These are phyloP conservation scores for Saccharomycopsis fodiens DNA, from an alignment of 805 yeast species.

Conservation along the genomic window DNA sequence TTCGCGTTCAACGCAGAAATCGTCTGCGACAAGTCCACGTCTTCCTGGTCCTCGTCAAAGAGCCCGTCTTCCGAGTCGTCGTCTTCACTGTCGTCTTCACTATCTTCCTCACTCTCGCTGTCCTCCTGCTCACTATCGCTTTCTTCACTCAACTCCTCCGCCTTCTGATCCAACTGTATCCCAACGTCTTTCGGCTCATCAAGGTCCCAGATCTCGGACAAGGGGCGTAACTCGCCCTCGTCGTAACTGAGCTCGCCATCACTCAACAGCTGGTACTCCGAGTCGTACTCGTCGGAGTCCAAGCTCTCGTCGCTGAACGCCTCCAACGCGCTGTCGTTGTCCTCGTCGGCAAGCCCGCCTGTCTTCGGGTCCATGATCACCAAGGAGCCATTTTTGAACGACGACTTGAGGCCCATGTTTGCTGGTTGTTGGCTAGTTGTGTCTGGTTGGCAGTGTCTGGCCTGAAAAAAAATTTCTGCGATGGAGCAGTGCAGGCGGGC, in stretches of 20 bases:
- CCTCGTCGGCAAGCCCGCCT: slow-evolving; percentile 9
- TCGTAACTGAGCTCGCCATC: slow-evolving; percentile 32
- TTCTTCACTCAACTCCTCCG: slow-evolving; percentile 18
- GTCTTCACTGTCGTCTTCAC: slow-evolving; percentile 24
- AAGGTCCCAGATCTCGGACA: slow-evolving; percentile 86
- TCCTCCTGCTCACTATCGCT: slow-evolving; percentile 8
- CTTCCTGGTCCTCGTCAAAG: slow-evolving; percentile 38
- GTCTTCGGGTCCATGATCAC: slow-evolving; percentile 18
- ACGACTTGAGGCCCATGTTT: slow-evolving; percentile 15
- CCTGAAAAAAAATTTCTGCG: too few species aligned
- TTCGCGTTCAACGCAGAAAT: slow-evolving; percentile 33
- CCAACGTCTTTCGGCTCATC: slow-evolving; percentile 40
- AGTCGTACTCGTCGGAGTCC: slow-evolving; percentile 19
- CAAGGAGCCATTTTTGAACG: slow-evolving; percentile 18
- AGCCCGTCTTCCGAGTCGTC: slow-evolving; percentile 23
- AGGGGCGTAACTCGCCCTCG: slow-evolving; percentile 63
- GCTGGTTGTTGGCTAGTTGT: too few species aligned
- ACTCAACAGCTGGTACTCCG: slow-evolving; percentile 11
- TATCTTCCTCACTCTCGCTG: slow-evolving; percentile 2
- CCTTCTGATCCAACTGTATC: slow-evolving; percentile 19
- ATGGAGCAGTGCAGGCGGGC: too few species aligned
- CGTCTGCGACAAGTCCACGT: slow-evolving; percentile 44
- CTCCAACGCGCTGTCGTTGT: slow-evolving; percentile 13
- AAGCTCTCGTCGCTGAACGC: slow-evolving; percentile 20
- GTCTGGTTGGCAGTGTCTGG: too few species aligned